These are phyloP conservation scores for Suillus decipiens DNA, from an alignment of 768 basidiomycete genomes.

Conservation along the genomic window DNA sequence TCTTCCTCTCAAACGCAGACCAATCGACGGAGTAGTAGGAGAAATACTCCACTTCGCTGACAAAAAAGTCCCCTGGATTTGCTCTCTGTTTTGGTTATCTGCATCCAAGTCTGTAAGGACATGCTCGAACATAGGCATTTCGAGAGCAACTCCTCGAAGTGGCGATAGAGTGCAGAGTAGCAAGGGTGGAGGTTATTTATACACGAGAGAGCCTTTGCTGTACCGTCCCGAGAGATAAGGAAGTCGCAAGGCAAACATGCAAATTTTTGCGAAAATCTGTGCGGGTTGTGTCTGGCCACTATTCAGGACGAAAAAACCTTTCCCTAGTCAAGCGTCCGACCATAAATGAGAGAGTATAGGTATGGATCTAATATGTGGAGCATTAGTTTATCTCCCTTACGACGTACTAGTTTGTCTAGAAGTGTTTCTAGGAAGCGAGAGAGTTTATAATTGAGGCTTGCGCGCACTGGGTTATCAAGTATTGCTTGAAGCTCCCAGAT, in stretches of 20 bases:
- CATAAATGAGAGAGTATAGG: constrained; percentile 43
- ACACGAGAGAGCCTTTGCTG: constrained; percentile 43
- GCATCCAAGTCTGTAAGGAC: constrained; percentile 53
- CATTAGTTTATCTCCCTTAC: constrained; percentile 22
- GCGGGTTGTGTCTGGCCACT: constrained; percentile 31
- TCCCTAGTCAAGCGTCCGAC: constrained; percentile 35
- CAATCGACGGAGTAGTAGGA: constrained; percentile 55
- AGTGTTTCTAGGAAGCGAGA: constrained; percentile 20
- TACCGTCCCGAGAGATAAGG: constrained; percentile 33
- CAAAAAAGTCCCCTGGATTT: constrained; percentile 43
- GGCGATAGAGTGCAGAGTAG: constrained; percentile 31
- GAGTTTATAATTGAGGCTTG: constrained; percentile 26
- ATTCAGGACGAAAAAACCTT: constrained; percentile 26
- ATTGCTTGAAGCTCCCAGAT: constrained; percentile 48
- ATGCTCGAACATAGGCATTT: constrained; percentile 52
- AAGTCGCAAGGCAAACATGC: constrained; percentile 48
- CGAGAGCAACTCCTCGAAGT: constrained; percentile 36
- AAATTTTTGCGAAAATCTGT: constrained; percentile 40
- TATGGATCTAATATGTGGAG: constrained; percentile 41
- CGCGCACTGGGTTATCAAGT: constrained; percentile 18
- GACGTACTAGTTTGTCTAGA: constrained; percentile 7
- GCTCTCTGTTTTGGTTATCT: constrained; percentile 44
- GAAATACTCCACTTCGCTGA: constrained; percentile 46
- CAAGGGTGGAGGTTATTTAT: constrained; percentile 54
- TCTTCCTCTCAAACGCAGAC: constrained; percentile 42